Percentiles rank a stretch among this genome's conserved stretches.
These are phyloP conservation scores for Sporothrix brunneoviolacea DNA, from an alignment of 2,329 filamentous ascomycete species.

Conservation along the genomic window DNA sequence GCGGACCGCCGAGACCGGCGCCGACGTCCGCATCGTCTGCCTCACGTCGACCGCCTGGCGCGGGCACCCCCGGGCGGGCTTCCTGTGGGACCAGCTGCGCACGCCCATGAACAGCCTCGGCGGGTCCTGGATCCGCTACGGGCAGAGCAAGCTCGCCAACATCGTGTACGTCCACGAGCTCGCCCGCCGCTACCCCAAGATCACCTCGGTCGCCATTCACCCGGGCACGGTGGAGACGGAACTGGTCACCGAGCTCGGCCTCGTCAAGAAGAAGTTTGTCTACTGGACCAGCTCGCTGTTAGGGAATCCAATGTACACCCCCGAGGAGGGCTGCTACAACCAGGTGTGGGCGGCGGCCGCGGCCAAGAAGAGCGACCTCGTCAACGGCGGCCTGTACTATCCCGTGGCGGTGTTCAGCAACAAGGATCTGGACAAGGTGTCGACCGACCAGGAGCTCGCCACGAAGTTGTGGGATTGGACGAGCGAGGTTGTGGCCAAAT, in stretches of 20 bases:
- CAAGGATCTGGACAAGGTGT: slow-evolving; percentile 21
- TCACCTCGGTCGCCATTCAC: slow-evolving; percentile 22
- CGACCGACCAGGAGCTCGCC: slow-evolving; percentile 25
- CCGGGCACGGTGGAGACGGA: slow-evolving; percentile 25
- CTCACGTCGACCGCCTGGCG: slow-evolving; percentile 22
- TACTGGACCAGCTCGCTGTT: slow-evolving; percentile 15
- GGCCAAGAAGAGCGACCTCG: slow-evolving; percentile 22
- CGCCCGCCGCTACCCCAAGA: slow-evolving; percentile 21
- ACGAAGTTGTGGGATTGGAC: slow-evolving; percentile 31
- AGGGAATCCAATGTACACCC: slow-evolving; percentile 17
- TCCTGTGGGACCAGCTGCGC: slow-evolving; percentile 22
- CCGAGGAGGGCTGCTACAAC: slow-evolving; percentile 32
- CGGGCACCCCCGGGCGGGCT: slow-evolving; percentile 18
- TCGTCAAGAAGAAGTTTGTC: slow-evolving; percentile 17
- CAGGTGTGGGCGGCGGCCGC: slow-evolving; percentile 35
- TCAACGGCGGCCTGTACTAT: slow-evolving; percentile 31
- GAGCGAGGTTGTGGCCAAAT: slow-evolving; percentile 24
- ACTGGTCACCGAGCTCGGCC: slow-evolving; percentile 19
- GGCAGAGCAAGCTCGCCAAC: slow-evolving; percentile 26
- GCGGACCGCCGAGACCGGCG: slow-evolving; percentile 18
- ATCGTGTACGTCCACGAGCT: slow-evolving; percentile 24
- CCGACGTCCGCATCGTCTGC: slow-evolving; percentile 24
- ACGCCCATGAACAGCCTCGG: slow-evolving; percentile 20
- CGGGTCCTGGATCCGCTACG: slow-evolving; percentile 22
- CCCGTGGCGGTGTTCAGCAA: slow-evolving; percentile 28